Evolutionary conservation across 2,329 filamentous ascomycete genomes (phyloP).

Genomic region (Intubia oerlemansii): DNA sequence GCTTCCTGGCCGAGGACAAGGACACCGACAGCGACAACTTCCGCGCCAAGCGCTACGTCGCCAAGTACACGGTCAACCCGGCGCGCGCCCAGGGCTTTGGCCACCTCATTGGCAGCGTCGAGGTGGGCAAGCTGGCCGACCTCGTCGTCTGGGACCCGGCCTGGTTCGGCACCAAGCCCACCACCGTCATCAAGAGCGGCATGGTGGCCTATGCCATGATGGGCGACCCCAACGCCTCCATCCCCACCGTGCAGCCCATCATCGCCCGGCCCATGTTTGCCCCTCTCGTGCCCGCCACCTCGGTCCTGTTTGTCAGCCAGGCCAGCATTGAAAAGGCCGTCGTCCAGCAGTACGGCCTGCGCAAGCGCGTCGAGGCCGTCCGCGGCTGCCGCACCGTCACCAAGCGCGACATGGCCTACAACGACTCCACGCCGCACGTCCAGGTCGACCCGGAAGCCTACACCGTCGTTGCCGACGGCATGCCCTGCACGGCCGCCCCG

Average conservation of each 20-base stretch:
- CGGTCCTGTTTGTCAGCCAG: conserved; percentile 66
- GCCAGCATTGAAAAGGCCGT: conserved; percentile 45
- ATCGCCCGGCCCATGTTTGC: conserved; percentile 76
- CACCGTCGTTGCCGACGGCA: conserved; percentile 65
- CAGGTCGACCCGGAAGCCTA: conserved; percentile 83
- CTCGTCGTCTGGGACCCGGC: conserved; percentile 70
- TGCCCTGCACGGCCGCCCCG: conserved; percentile 52
- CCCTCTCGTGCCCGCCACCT: conserved; percentile 46
- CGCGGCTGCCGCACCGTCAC: conserved; percentile 49
- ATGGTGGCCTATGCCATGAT: conserved; percentile 69
- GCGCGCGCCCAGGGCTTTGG: conserved; percentile 78
- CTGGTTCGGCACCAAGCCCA: conserved; percentile 75
- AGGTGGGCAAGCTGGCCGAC: conserved; percentile 79
- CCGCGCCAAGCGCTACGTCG: conserved; percentile 77
- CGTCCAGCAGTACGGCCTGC: conserved; percentile 50
- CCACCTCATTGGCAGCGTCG: conserved; percentile 69
- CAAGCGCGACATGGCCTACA: conserved; percentile 83
- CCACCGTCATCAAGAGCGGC: conserved; percentile 65
- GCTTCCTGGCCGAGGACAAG: conserved; percentile 48
- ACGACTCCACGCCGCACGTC: conserved; percentile 69
- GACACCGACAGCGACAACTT: conserved; percentile 72
- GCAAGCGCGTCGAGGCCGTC: conserved; percentile 64
- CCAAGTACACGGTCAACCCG: conserved; percentile 93
- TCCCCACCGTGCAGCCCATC: conserved; percentile 72
- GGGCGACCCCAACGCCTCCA: conserved; percentile 67